A percentile compares a stretch with the other conserved stretches of the same genome.
Conservation (phyloP, 2,329 filamentous ascomycete genomes). For the Helicocarpus griseus region DNA sequence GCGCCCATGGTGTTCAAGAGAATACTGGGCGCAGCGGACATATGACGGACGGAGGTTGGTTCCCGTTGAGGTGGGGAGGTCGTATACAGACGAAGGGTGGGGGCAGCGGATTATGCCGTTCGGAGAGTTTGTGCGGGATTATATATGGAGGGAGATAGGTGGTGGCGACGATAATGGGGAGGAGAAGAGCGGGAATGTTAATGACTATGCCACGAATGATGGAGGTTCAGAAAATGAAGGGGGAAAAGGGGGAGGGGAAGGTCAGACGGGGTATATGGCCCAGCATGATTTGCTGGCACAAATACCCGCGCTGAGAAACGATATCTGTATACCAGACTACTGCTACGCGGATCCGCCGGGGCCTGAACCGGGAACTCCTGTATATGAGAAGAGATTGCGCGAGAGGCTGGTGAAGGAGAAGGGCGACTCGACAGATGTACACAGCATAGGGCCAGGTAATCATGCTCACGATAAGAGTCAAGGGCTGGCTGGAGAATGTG, state of each 20-base stretch:
- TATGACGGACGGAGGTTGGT: conserved; percentile 70
- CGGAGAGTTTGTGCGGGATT: conserved; percentile 54
- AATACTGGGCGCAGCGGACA: conserved; percentile 65
- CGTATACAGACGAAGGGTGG: conserved; percentile 81
- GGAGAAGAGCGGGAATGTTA: background rate
- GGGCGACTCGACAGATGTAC: conserved; percentile 23
- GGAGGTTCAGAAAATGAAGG: background rate
- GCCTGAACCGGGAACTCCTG: conserved; percentile 40
- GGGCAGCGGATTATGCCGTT: conserved; percentile 73
- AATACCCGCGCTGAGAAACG: conserved; percentile 63
- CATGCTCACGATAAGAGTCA: background rate
- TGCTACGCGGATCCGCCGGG: conserved; percentile 63
- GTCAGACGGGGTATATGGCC: conserved; percentile 66
- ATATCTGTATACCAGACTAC: conserved; percentile 74
- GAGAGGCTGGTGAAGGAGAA: conserved; percentile 14
- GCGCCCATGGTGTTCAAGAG: conserved; percentile 60
- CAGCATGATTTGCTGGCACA: conserved; percentile 83
- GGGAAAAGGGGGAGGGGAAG: conserved; percentile 1
- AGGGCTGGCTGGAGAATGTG: background rate
- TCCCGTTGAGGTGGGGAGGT: conserved; percentile 75
- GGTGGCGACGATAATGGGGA: background rate
- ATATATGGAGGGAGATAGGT: conserved; percentile 39
- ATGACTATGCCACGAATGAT: background rate
- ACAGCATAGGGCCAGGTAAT: background rate
- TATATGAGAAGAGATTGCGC: conserved; percentile 30